A percentile compares a stretch with the other conserved stretches of the same genome.
Evolutionary conservation across 352 stramenopile genomes (phyloP).

Genomic region (Globisporangium polare): DNA sequence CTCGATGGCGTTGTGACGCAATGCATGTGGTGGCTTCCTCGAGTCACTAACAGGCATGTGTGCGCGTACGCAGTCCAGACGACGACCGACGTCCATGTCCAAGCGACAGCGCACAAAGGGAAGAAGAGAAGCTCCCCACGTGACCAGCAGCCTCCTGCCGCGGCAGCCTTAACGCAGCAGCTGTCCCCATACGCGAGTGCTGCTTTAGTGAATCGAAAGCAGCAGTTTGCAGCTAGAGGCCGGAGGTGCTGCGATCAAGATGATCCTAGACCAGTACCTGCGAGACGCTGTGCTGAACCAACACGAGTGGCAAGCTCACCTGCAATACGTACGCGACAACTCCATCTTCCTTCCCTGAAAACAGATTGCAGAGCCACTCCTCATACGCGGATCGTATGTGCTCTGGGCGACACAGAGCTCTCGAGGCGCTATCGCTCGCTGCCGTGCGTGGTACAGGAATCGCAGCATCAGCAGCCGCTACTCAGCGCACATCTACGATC

Average conservation of each 20-base stretch:
- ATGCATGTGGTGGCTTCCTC: background rate
- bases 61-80: conserved; percentile 2
- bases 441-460: background rate
- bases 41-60: background rate
- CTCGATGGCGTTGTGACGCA: background rate
- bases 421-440: conserved; percentile 2
- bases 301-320: background rate
- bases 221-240: background rate
- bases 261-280: background rate
- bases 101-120: background rate
- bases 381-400: background rate
- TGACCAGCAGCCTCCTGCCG: background rate
- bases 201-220: background rate
- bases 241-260: background rate
- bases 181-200: background rate
- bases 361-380: background rate
- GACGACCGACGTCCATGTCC: background rate
- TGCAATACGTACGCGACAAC: background rate
- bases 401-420: background rate
- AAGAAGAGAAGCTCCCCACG: background rate
- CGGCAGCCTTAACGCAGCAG: background rate
- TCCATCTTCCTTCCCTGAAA: background rate
- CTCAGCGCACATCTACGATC: background rate
- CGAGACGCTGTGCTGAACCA: background rate
- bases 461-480: background rate